Percentiles rank a stretch among this genome's conserved stretches.
Evolutionary conservation across 345 rosid species (phyloP).

Genomic region (Cardamine chenopodiifolia): DNA sequence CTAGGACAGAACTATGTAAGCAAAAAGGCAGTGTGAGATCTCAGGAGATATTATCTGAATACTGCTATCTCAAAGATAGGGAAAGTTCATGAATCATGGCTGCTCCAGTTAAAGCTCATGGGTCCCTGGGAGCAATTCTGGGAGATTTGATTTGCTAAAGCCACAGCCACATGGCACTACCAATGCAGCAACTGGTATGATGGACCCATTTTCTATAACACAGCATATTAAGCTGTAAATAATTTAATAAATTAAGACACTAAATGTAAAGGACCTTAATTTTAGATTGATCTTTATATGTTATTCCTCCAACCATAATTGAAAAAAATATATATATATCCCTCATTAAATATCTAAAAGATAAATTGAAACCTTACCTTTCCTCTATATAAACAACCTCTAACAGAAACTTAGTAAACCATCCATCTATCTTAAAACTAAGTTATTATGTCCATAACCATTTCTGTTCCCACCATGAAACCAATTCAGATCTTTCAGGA

Average conservation of each 20-base stretch:
- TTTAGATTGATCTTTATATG: slow-evolving; percentile 23
- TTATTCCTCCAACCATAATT: slow-evolving; percentile 25
- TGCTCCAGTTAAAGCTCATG: slow-evolving; percentile 35
- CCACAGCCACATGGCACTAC: slow-evolving; percentile 44
- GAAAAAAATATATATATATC: background rate
- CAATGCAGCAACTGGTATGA: slow-evolving; percentile 35
- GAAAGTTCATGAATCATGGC: slow-evolving; percentile 21
- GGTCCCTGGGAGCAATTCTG: slow-evolving; percentile 42
- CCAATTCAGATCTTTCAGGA: slow-evolving; percentile 29
- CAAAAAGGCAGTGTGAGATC: background rate
- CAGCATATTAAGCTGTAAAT: slow-evolving; percentile 21
- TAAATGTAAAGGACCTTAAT: slow-evolving; percentile 21
- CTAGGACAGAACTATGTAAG: background rate
- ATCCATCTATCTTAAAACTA: slow-evolving; percentile 32
- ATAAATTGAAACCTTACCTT: slow-evolving; percentile 24
- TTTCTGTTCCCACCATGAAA: slow-evolving; percentile 24
- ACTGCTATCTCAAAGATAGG: slow-evolving; percentile 17
- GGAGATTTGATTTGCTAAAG: slow-evolving; percentile 39
- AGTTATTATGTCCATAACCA: slow-evolving; percentile 27
- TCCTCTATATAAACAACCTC: slow-evolving; percentile 37
- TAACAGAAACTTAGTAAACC: slow-evolving; percentile 26
- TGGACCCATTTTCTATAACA: slow-evolving; percentile 35
- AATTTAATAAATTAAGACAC: slow-evolving; percentile 19
- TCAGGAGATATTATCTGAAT: slow-evolving; percentile 13
- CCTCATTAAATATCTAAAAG: slow-evolving; percentile 27